phyloP scores from a whole-genome alignment of 352 stramenopile genomes.

The Phytopythium montanum region DNA sequence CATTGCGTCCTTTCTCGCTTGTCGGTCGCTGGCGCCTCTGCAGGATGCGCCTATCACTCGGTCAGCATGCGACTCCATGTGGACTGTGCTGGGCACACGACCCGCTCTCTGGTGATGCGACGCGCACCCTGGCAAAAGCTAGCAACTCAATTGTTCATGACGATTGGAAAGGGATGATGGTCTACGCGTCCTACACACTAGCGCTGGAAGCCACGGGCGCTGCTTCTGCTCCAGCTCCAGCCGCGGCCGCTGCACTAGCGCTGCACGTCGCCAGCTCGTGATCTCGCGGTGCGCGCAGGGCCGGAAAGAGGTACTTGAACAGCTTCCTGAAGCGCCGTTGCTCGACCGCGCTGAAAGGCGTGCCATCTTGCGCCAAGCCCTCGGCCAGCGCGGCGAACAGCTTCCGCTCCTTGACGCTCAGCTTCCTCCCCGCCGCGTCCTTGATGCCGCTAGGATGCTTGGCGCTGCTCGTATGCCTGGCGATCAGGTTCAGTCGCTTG shows the following conservation, averaged over 20 bases:
- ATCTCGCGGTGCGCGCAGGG: neutral
- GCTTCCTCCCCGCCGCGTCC: neutral
- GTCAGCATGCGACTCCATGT: too few relatives aligned
- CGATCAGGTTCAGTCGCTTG: neutral
- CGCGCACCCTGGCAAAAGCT: too few relatives aligned
- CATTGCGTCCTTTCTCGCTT: too few relatives aligned
- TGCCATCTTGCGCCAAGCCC: slow-evolving; percentile 2
- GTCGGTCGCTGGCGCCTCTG: too few relatives aligned
- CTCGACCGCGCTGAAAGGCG: neutral
- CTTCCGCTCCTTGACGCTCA: neutral
- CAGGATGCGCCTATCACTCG: too few relatives aligned
- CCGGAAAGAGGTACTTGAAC: slow-evolving; percentile 5
- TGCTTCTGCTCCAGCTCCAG: too few relatives aligned
- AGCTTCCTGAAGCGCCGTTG: neutral
- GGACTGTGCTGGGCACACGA: too few relatives aligned
- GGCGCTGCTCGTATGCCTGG: neutral
- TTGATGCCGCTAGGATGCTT: neutral
- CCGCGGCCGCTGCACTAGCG: neutral
- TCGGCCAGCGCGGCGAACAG: neutral
- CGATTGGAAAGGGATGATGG: neutral
- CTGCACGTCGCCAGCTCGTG: neutral
- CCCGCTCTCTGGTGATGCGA: too few relatives aligned
- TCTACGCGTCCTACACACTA: neutral
- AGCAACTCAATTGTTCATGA: neutral
- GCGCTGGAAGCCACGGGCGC: neutral